Base-by-base conservation (phyloP, 352 stramenopile genomes). In the Pythium periplocum region DNA sequence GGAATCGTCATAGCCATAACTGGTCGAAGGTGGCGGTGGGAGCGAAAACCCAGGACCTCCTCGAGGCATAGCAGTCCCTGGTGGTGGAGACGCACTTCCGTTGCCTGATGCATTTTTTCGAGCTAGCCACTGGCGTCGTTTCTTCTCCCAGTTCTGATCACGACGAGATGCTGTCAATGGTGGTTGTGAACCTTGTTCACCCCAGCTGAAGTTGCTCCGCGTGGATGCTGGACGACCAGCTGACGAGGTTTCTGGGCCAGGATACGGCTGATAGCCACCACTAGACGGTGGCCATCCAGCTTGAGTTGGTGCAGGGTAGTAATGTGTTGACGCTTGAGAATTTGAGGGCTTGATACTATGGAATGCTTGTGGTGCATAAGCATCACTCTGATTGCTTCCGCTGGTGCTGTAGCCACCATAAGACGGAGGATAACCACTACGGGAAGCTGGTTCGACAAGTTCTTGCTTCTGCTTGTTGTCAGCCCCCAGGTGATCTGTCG, bases 81-180 rank as follows among this genome's bases (percentile, higher is more conserved):
- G 17, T 26, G 17, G 17, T 26, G 17, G 17, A 26, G 17, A 26
- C 17, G 30, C 48, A 57, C 26, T 51, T 35, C 33, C 30, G 37
- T 48, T 30, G 43, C 45, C 47, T 40, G 60, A 48, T 45, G 49
- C 56, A 31, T 76, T 66, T 51, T 87, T 86, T 33, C 75, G 74
- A 32, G 71, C 73, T 4, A 89, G 62, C 81, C 81, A 91, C 35
- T 76, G 69, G 0, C 78, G 71, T 3, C 78, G 74, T 57, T 91
- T 91, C 54, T 77, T 79, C 52, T 89, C 81, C 81, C 81, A 91
- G 57, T 86, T 91, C 51, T 91, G 81, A 51, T 91, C 81, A 26
- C 81, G 66, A 45, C 88, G 87, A 30, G 81, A 91, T 38, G 76
- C 80, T 26, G 81, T 91, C 37, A 91, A 65, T 34, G 78, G 81